Evolutionary conservation across 805 yeast species (phyloP).

Genomic region (Yarrowia sp.): DNA sequence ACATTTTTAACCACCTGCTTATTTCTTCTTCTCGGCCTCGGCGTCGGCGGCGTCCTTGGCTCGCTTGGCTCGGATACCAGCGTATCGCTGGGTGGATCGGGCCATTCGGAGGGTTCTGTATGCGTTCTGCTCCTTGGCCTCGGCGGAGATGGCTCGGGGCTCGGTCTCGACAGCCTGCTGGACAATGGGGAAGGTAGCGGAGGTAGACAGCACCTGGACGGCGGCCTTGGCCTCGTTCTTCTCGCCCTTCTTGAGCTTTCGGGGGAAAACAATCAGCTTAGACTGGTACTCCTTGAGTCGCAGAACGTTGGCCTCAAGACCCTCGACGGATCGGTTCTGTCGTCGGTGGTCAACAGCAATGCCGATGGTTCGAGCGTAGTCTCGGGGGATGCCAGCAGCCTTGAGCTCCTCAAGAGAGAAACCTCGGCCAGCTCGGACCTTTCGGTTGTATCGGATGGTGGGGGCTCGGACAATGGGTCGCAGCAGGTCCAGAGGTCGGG

Average conservation of each 20-base stretch:
- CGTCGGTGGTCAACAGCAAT: constrained; percentile 99
- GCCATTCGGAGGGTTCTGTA: constrained; percentile 94
- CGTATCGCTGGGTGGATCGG: constrained; percentile 88
- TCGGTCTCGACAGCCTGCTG: constrained; percentile 69
- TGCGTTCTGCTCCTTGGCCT: constrained; percentile 71
- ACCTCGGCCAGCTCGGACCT: constrained; percentile 99
- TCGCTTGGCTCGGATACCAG: constrained; percentile 97
- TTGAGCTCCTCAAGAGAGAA: constrained; percentile 96
- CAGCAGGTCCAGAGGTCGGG: constrained; percentile 93
- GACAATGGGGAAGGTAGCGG: constrained; percentile 87
- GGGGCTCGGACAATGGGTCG: constrained; percentile 99
- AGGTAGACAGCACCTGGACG: constrained; percentile 65
- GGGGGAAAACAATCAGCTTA: constrained; percentile 93
- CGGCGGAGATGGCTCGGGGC: constrained; percentile 80
- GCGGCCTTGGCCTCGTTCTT: constrained; percentile 56
- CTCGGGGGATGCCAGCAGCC: constrained; percentile 91
- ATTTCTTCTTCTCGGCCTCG: constrained; percentile 99
- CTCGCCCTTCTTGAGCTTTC: constrained; percentile 57
- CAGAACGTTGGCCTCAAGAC: constrained; percentile 89
- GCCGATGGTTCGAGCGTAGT: constrained; percentile 98
- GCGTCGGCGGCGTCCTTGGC: constrained; percentile 97
- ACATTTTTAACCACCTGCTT: constrained; percentile 39
- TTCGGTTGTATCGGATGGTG: constrained; percentile 98
- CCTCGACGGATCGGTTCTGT: constrained; percentile 96
- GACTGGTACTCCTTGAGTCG: constrained; percentile 96